Conservation (phyloP, 345 rosid genomes). For the Carallia brachiata region DNA sequence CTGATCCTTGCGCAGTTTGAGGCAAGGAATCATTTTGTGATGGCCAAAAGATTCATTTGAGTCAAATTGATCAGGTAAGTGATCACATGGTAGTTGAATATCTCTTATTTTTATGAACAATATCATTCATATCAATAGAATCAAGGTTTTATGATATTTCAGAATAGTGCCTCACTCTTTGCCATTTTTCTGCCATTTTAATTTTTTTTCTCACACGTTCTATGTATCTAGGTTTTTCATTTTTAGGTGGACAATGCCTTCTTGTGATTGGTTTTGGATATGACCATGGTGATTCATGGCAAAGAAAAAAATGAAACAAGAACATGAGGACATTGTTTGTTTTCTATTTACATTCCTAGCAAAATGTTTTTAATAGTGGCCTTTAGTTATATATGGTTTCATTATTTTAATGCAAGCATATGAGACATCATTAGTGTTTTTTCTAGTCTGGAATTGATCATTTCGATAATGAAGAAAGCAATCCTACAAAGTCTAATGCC, state of each 20-base stretch:
- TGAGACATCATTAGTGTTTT: no score
- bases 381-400: no score
- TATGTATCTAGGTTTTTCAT: neutral
- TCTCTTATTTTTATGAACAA: neutral
- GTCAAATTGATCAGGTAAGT: slow-evolving; percentile 71
- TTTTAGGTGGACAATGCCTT: slow-evolving; percentile 82
- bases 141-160: neutral
- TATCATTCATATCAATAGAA: neutral
- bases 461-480: no score
- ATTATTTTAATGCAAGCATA: no score
- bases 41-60: slow-evolving; percentile 69
- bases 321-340: no score
- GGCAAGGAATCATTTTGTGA: slow-evolving; percentile 97
- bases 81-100: neutral
- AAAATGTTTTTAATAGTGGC: no score
- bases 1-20: slow-evolving; percentile 9
- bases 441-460: no score
- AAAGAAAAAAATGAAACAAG: no score
- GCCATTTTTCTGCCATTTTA: neutral
- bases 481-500: no score
- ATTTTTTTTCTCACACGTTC: neutral
- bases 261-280: slow-evolving; percentile 97
- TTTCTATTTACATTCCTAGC: no score
- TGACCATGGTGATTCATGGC: slow-evolving; percentile 91
- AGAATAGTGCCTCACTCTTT: neutral